Percentiles rank a stretch among this genome's conserved stretches.
These are phyloP conservation scores for Setaria italica DNA, from an alignment of 202 grass and related monocot genomes.

Conservation along the genomic window DNA sequence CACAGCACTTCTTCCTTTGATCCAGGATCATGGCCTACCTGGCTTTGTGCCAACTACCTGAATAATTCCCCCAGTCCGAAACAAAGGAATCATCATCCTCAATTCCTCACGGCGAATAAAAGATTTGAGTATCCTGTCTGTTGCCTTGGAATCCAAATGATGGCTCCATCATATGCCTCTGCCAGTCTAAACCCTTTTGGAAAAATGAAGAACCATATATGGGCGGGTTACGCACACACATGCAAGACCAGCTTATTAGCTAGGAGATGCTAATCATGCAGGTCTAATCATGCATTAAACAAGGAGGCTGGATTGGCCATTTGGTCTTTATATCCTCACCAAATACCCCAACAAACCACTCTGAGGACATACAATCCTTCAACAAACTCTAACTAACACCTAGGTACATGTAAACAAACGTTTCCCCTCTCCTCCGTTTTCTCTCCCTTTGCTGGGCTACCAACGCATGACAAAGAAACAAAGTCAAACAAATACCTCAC, in stretches of 20 bases:
- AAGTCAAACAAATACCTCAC: conserved; percentile 73
- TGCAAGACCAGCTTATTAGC: conserved; percentile 28
- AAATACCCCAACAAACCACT: conserved; percentile 51
- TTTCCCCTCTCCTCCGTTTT: neutral
- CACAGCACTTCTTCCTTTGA: conserved; percentile 6
- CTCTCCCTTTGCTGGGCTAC: conserved; percentile 33
- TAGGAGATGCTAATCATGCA: conserved; percentile 50
- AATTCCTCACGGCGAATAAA: conserved; percentile 37
- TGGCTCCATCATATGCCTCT: conserved; percentile 42
- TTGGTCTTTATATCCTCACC: conserved; percentile 30
- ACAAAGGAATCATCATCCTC: conserved; percentile 13
- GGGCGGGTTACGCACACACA: neutral
- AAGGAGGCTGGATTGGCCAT: conserved; percentile 14
- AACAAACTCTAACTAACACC: conserved; percentile 62
- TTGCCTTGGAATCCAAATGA: conserved; percentile 44
- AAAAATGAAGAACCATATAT: conserved; percentile 32
- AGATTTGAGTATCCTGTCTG: conserved; percentile 25
- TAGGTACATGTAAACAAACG: conserved; percentile 37
- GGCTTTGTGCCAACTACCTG: conserved; percentile 49
- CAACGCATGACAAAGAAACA: conserved; percentile 45
- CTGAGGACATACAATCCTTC: conserved; percentile 36
- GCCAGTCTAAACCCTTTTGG: conserved; percentile 22
- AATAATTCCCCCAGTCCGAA: conserved; percentile 48
- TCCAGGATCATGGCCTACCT: conserved; percentile 59
- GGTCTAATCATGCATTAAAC: conserved; percentile 43